These are phyloP conservation scores for Cenchrus americanus DNA, from an alignment of 176 grass and related monocot species.

Conservation along the genomic window DNA sequence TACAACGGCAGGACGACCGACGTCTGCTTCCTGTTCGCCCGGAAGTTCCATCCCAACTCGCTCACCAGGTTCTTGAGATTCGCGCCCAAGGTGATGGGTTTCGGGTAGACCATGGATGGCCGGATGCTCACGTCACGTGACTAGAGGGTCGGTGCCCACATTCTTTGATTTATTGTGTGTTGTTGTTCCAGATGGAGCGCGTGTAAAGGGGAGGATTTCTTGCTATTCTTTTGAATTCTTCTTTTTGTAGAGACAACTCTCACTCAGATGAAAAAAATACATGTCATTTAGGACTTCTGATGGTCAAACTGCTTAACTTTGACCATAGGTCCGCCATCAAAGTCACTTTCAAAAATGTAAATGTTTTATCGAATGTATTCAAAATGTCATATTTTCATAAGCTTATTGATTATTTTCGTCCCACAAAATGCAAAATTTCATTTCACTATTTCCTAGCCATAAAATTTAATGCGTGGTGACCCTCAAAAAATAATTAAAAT, in stretches of 20 bases:
- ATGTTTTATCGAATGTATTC: no score
- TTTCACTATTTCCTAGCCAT: no score
- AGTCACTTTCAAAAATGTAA: no score
- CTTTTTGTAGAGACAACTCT: not conserved
- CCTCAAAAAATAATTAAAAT: no score
- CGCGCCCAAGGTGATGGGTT: constrained; percentile 70
- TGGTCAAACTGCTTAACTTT: no score
- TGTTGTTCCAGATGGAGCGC: not conserved
- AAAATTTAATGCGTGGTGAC: no score
- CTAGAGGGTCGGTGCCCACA: not conserved
- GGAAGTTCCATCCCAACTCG: constrained; percentile 75
- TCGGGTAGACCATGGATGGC: constrained; percentile 30
- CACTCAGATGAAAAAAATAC: not conserved
- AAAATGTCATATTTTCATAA: no score
- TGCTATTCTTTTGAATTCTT: not conserved
- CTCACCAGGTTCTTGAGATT: constrained; percentile 69
- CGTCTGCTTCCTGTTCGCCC: constrained; percentile 70
- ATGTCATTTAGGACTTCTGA: not conserved
- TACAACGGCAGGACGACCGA: constrained; percentile 61
- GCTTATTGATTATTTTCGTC: no score
- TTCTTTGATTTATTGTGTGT: constrained; percentile 6
- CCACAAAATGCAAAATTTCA: no score
- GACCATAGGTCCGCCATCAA: no score
- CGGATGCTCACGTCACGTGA: no score
- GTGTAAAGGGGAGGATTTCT: not conserved